These are phyloP conservation scores for Isatis lusitanica DNA, from an alignment of 441 rosid species.

Conservation along the genomic window DNA sequence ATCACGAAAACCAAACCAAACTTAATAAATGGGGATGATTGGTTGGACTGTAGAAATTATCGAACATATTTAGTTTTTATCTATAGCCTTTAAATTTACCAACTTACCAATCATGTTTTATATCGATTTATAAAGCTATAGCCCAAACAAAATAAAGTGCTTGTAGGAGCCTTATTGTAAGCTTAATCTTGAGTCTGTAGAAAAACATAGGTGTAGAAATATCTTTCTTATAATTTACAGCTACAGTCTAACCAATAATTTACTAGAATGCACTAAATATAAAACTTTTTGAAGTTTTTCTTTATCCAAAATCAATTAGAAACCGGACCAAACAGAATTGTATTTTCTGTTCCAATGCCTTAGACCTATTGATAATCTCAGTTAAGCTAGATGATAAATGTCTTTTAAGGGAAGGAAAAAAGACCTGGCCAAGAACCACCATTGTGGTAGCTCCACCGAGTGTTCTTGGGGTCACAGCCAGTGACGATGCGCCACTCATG, in stretches of 20 bases:
- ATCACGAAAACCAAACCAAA: not conserved
- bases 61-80: too few relatives aligned
- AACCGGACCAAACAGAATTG: not conserved
- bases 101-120: too few relatives aligned
- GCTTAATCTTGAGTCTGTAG: too few relatives aligned
- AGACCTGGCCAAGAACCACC: conserved; percentile 99
- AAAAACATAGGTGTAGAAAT: too few relatives aligned
- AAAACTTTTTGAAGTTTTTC: not conserved
- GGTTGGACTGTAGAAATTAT: too few relatives aligned
- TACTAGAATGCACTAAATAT: not conserved
- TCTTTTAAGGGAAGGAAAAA: conserved; percentile 12
- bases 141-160: too few relatives aligned
- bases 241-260: too few relatives aligned
- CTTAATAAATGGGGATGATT: not conserved
- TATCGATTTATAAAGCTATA: too few relatives aligned
- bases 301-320: not conserved
- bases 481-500: conserved; percentile 85
- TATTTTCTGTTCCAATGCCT: not conserved
- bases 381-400: not conserved
- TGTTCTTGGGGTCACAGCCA: conserved; percentile 95
- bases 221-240: too few relatives aligned
- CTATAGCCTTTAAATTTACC: too few relatives aligned
- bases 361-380: not conserved
- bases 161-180: too few relatives aligned
- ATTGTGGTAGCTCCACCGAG: conserved; percentile 95